phyloP scores from a whole-genome alignment of 2,329 filamentous ascomycete species.

The Colletotrichum shisoi region DNA sequence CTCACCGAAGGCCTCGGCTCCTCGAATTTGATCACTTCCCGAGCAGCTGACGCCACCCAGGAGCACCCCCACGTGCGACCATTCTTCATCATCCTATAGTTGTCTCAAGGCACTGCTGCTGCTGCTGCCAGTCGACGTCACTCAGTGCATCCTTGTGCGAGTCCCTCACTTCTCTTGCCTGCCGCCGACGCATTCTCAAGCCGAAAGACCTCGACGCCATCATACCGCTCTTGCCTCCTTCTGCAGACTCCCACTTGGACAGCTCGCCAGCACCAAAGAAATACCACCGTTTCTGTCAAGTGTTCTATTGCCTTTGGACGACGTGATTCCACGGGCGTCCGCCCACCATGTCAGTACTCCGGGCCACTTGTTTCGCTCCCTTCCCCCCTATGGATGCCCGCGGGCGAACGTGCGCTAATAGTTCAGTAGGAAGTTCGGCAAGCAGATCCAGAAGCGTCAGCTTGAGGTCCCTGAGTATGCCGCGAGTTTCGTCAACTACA shows the following conservation, averaged over 20 bases:
- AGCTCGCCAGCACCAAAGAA: constrained; percentile 15
- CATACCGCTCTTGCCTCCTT: constrained; percentile 18
- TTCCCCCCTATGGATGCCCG: neutral
- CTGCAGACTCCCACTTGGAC: constrained; percentile 26
- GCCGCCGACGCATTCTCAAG: constrained; percentile 25
- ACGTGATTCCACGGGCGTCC: constrained; percentile 33
- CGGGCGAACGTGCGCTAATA: constrained; percentile 15
- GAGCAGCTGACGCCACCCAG: constrained; percentile 24
- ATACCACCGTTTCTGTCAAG: constrained; percentile 11
- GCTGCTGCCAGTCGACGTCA: constrained; percentile 31
- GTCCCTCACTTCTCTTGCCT: constrained; percentile 25
- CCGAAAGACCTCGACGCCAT: constrained; percentile 25
- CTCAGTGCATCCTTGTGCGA: constrained; percentile 27
- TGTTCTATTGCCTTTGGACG: constrained; percentile 12
- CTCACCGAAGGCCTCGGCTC: neutral
- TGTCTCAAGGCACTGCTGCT: constrained; percentile 20
- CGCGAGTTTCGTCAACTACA: constrained; percentile 99
- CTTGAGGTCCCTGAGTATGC: constrained; percentile 99
- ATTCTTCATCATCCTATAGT: constrained; percentile 16
- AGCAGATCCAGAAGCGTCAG: constrained; percentile 98
- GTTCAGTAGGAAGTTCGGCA: constrained; percentile 91
- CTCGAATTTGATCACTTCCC: constrained; percentile 10
- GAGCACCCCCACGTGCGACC: constrained; percentile 30
- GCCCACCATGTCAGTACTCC: constrained; percentile 33
- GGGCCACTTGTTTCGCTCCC: neutral